These are phyloP conservation scores for Camelina laxa DNA, from an alignment of 345 rosid genomes.

Conservation along the genomic window DNA sequence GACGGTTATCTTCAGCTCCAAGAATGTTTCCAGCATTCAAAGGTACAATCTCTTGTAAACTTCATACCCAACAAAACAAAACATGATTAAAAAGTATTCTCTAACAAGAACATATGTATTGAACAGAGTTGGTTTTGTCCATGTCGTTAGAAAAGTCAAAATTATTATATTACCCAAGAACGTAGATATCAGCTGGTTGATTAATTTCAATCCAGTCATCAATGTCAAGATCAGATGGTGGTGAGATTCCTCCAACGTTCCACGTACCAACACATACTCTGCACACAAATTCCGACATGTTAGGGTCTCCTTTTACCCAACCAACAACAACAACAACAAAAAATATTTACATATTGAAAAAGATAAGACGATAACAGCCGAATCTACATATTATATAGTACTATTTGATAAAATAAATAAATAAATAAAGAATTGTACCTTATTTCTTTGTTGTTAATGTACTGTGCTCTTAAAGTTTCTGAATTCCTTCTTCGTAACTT, in stretches of 20 bases:
- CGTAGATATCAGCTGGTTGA: conserved; percentile 89
- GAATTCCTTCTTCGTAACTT: conserved; percentile 45
- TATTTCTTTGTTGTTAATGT: conserved; percentile 47
- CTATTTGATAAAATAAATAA: background rate
- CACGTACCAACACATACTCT: conserved; percentile 87
- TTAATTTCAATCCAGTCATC: conserved; percentile 80
- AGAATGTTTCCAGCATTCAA: conserved; percentile 92
- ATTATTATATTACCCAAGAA: conserved; percentile 59
- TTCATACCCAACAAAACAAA: conserved; percentile 30
- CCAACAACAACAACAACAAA: conserved; percentile 1
- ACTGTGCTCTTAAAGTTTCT: conserved; percentile 46
- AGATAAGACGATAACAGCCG: background rate
- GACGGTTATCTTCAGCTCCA: conserved; percentile 89
- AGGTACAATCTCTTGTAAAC: conserved; percentile 95
- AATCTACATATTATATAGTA: conserved; percentile 8
- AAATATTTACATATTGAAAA: background rate
- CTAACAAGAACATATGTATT: conserved; percentile 3
- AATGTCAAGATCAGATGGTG: conserved; percentile 82
- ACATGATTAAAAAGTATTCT: background rate
- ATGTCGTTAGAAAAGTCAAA: conserved; percentile 40
- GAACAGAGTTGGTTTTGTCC: conserved; percentile 35
- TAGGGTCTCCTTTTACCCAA: conserved; percentile 39
- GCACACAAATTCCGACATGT: conserved; percentile 29
- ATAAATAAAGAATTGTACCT: conserved; percentile 36
- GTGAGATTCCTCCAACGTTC: conserved; percentile 91